These are phyloP conservation scores for Cnidoscolus chayamansa DNA, from an alignment of 441 rosid species.

Conservation along the genomic window DNA sequence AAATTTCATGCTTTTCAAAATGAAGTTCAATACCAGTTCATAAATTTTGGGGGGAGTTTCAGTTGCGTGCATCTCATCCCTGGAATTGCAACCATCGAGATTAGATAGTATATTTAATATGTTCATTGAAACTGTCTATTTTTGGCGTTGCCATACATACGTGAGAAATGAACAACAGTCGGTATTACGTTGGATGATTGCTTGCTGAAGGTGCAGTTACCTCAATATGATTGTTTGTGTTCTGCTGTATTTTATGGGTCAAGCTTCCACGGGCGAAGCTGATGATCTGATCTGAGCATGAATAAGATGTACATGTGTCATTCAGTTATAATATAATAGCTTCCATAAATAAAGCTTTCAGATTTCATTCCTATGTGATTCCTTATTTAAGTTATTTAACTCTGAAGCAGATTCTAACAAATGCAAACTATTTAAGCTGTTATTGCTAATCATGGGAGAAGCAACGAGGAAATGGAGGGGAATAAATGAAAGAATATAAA, in stretches of 20 bases:
- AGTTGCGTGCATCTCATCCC: conserved; percentile 11
- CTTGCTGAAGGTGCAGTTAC: conserved; percentile 12
- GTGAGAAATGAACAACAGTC: conserved; percentile 3
- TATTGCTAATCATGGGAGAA: background rate
- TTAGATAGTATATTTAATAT: conserved; percentile 11
- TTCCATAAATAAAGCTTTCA: background rate
- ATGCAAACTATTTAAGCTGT: too few relatives aligned
- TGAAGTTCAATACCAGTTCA: background rate
- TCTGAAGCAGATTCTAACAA: too few relatives aligned
- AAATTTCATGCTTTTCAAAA: conserved; percentile 9
- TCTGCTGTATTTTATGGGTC: too few relatives aligned
- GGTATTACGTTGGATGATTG: background rate
- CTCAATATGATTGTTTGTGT: background rate
- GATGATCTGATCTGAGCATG: background rate
- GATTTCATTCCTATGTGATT: background rate
- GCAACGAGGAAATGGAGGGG: background rate
- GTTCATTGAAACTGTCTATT: conserved; percentile 2
- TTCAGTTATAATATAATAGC: background rate
- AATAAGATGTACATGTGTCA: too few relatives aligned
- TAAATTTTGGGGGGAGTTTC: background rate
- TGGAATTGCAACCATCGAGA: background rate
- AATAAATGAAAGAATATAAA: background rate
- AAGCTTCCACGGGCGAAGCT: too few relatives aligned
- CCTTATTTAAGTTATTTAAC: too few relatives aligned
- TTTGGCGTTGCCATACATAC: conserved; percentile 5